Base-by-base conservation (phyloP, 2,329 filamentous ascomycete species). In the Alternaria ethzedia region DNA sequence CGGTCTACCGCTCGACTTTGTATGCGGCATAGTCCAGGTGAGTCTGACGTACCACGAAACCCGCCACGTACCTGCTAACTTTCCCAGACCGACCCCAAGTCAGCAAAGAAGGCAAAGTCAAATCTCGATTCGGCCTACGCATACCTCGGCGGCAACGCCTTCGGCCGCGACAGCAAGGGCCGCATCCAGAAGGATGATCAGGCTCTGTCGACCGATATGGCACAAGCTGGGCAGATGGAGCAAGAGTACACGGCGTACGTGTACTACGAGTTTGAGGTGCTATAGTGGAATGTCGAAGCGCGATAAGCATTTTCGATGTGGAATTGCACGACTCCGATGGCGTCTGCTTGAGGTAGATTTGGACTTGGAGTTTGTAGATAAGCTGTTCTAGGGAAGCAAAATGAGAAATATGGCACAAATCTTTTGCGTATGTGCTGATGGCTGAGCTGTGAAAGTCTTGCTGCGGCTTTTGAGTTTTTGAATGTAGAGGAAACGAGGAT, bases 171-270 rank as follows among this genome's bases (percentile, higher is more conserved):
- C 84, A 97, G 97, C 87, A 94, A 95, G 76, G 96, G 96, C 25
- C 90, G 92, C 69, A 90, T 96, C 70, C 91, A 91, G 76, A 96
- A 97, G 81, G 96, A 99, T 77, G 95, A 98, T 75, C 89, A 90
- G 13, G 85, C 88, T 26, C 82, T 92, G 75, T 89, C 91, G 45
- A 91, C 89, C 41, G 95, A 98, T 72, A 92, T 97, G 87, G 92
- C 93, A 44, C 90, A 91, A 4, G 90, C 90, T 5, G 91, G 84
- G 0, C 83, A 86, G 32, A 87, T 88, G 45, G 89, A 94, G 63
- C 90, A 90, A 57, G 94, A 97, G 79, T 99, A 98, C 83, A 96
- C 93, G 64, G 91, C 96, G 44, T 99, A 96, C 82, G 96, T 98
- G 77, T 97, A 94, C 84, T 99, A 98, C 82, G 93, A 97, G 79